Percentiles rank a stretch among this genome's conserved stretches.
phyloP scores from a whole-genome alignment of 2,329 filamentous ascomycete species.

The Aspergillus pseudonomiae region DNA sequence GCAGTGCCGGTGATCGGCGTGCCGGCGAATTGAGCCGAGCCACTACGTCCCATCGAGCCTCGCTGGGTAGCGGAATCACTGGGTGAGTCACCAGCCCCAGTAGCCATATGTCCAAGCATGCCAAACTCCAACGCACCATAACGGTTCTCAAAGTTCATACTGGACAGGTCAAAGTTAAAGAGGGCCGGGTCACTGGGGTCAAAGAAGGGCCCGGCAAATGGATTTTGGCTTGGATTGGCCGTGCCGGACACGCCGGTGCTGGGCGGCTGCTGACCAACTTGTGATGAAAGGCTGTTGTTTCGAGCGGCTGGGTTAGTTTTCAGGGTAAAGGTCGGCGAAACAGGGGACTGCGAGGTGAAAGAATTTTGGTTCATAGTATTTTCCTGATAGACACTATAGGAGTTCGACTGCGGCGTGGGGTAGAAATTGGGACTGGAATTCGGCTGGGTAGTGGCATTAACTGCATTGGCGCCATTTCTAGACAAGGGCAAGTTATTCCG shows the following conservation, averaged over 20 bases:
- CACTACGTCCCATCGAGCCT: constrained; percentile 49
- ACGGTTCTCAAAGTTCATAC: constrained; percentile 92
- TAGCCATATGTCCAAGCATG: constrained; percentile 94
- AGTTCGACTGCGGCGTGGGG: constrained; percentile 38
- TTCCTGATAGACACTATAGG: constrained; percentile 54
- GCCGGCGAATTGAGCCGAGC: constrained; percentile 44
- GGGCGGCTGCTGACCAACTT: constrained; percentile 53
- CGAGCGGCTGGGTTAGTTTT: constrained; percentile 44
- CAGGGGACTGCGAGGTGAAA: constrained; percentile 66
- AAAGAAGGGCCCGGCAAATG: constrained; percentile 67
- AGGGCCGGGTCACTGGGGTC: constrained; percentile 89
- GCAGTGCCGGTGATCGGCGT: constrained; percentile 35
- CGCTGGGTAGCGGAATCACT: constrained; percentile 60
- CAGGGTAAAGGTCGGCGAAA: constrained; percentile 71
- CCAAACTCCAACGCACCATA: constrained; percentile 95
- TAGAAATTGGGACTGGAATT: constrained; percentile 36
- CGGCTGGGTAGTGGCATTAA: constrained; percentile 29
- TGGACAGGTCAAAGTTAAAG: constrained; percentile 95
- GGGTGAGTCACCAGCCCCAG: constrained; percentile 79
- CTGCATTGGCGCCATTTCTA: constrained; percentile 34
- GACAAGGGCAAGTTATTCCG: constrained; percentile 37
- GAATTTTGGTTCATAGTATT: constrained; percentile 54
- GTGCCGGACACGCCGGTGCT: constrained; percentile 54
- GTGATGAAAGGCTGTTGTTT: constrained; percentile 37
- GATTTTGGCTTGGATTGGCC: constrained; percentile 40